Conservation (phyloP, 176 grass and related monocot species). For the Lolium multiflorum region DNA sequence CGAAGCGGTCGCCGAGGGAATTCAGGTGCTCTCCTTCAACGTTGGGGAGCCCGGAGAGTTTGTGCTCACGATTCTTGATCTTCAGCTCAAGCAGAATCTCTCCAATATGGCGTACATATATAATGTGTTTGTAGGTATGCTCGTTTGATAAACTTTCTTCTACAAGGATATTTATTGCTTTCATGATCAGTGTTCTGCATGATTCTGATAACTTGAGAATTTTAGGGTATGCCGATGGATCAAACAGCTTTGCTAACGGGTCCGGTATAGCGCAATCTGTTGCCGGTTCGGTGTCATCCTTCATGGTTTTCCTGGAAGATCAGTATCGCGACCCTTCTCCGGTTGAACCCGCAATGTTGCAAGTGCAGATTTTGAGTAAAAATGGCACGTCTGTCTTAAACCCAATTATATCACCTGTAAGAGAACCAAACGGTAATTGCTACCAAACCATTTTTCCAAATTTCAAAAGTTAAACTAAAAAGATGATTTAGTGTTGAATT, state of each 20-base stretch:
- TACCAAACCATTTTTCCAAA: conserved; percentile 16
- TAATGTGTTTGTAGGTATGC: conserved; percentile 72
- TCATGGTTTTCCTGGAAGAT: conserved; percentile 69
- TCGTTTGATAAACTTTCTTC: background rate
- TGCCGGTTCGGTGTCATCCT: conserved; percentile 65
- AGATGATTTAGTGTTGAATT: background rate
- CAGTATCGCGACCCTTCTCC: conserved; percentile 59
- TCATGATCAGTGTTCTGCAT: background rate
- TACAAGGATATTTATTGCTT: background rate
- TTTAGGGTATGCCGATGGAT: conserved; percentile 66
- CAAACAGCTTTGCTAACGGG: conserved; percentile 76
- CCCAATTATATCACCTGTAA: conserved; percentile 58
- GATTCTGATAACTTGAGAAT: background rate
- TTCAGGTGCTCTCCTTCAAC: conserved; percentile 62
- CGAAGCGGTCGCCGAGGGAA: conserved; percentile 54
- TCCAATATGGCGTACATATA: conserved; percentile 51
- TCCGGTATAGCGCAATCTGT: conserved; percentile 60
- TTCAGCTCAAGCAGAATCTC: conserved; percentile 36
- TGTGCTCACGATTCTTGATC: conserved; percentile 53
- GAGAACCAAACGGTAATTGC: conserved; percentile 60
- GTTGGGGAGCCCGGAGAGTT: conserved; percentile 63
- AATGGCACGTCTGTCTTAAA: conserved; percentile 22
- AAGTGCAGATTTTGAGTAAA: conserved; percentile 54
- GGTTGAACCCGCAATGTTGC: conserved; percentile 47
- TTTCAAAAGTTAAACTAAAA: background rate